phyloP scores from a whole-genome alignment of 1,139 yeast genomes.

The Kurtzmaniella quercitrusa region DNA sequence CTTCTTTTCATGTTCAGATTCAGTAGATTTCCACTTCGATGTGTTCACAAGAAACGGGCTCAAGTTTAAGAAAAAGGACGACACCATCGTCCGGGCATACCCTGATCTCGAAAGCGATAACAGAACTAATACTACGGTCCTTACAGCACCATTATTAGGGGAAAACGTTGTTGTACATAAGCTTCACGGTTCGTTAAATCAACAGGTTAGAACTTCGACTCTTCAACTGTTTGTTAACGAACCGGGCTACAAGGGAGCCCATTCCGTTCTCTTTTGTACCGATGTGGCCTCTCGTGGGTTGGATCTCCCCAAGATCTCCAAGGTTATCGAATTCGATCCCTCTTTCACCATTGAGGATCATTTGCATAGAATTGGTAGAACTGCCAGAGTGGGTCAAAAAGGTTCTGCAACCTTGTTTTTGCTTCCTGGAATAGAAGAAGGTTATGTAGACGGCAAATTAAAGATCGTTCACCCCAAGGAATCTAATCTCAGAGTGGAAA shows the following conservation, averaged over 20 bases:
- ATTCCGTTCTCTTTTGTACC: constrained; percentile 73
- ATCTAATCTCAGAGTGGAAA: constrained; percentile 29
- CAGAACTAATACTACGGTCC: constrained; percentile 30
- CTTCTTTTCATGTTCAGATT: constrained; percentile 89
- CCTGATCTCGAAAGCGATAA: constrained; percentile 15
- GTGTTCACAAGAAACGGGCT: constrained; percentile 60
- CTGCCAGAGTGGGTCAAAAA: constrained; percentile 65
- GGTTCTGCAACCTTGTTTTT: constrained; percentile 72
- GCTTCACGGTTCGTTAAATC: constrained; percentile 87
- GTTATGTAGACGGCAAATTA: constrained; percentile 58
- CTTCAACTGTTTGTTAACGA: constrained; percentile 54
- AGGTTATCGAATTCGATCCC: constrained; percentile 65
- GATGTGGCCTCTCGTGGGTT: constrained; percentile 76
- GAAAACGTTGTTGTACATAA: constrained; percentile 56
- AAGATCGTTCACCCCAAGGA: constrained; percentile 58
- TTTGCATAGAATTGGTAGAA: constrained; percentile 69
- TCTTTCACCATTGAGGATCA: constrained; percentile 70
- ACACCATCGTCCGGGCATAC: constrained; percentile 18
- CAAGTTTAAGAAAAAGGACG: constrained; percentile 27
- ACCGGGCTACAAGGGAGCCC: constrained; percentile 28
- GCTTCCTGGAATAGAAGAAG: constrained; percentile 85
- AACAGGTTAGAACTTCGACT: constrained; percentile 75
- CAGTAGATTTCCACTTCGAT: constrained; percentile 86
- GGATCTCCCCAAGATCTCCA: constrained; percentile 62
- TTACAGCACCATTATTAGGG: constrained; percentile 53